Evolutionary conservation across 2,329 filamentous ascomycete genomes (phyloP), one percentile per base, ranked within the genome.

Genomic region (Colletotrichum eremochloae): DNA sequence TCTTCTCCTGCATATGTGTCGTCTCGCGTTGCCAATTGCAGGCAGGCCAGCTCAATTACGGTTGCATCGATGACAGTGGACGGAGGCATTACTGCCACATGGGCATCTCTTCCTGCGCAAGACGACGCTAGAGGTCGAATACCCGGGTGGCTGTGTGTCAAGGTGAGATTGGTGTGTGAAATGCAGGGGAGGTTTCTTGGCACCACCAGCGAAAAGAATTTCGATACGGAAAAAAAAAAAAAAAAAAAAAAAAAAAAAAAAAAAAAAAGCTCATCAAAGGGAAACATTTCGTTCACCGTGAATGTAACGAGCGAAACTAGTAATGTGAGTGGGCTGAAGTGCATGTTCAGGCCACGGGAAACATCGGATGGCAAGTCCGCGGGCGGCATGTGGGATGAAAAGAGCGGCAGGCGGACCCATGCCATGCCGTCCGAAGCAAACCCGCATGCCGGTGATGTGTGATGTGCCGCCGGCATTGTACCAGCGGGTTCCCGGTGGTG

Each of bases 181-280:
- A 72, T 72, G 66, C 66, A 72, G 69, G 66, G 69, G 69, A 72
- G 66, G 66, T 31, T 50, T 55, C 69, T 72, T 72, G 69, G 69
- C 60, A 65, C 66, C 53, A 29, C 69, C 53, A 15, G 9, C 29
- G 38, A 69, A 20, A 3, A 9, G 18, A n/a, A 46, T 46, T 46
- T 3, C 6, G 8, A n/a, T 24, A 24, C 24, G 24, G 1, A 24
- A 24, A 36, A 36, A 36, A 36, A 36, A 36, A 36, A 36, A 36
- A 36, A 36, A 36, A 36, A 24, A 24, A 24, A 36, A 36, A 36
- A 36, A 36, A 24, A 24, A 24, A 36, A 36, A 36, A 36, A 36
- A 36, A 36, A 36, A 36, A 36, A 36, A 36, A 36, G 5, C 33
- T 36, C 24, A 24, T 24, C 66, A 72, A 64, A 53, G 29, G 36